phyloP scores from a whole-genome alignment of 2,329 filamentous ascomycete species.

The Pseudocercospora crystallina region DNA sequence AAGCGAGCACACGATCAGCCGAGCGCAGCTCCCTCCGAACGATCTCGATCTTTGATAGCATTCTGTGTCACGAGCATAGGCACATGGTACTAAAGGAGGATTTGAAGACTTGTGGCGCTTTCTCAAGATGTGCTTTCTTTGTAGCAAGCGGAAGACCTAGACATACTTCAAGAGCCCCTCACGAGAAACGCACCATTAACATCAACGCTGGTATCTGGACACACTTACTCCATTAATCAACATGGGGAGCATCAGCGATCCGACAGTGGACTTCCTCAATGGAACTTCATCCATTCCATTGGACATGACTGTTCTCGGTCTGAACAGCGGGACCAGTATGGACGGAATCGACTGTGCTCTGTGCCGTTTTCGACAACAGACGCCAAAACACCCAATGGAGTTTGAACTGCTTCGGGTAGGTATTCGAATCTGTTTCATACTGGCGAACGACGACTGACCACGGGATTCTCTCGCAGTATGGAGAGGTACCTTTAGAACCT shows the following conservation, averaged over 20 bases:
- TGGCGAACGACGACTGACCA: background rate
- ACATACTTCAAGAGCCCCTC: too few relatives aligned
- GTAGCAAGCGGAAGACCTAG: too few relatives aligned
- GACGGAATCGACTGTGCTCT: slow-evolving; percentile 61
- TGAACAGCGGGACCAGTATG: slow-evolving; percentile 58
- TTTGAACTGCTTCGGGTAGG: slow-evolving; percentile 50
- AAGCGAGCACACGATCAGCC: background rate
- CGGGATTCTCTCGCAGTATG: slow-evolving; percentile 43
- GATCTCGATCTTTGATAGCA: background rate
- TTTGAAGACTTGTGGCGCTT: background rate
- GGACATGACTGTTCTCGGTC: slow-evolving; percentile 55
- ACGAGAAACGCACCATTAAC: too few relatives aligned
- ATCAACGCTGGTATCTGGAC: too few relatives aligned
- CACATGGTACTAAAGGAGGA: background rate
- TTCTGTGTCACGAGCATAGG: background rate
- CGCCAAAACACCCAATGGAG: slow-evolving; percentile 54
- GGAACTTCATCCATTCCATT: slow-evolving; percentile 28
- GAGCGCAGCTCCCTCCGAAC: background rate
- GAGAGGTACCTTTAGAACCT: slow-evolving; percentile 55
- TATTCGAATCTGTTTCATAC: background rate
- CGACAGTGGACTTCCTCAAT: background rate
- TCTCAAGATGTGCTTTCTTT: too few relatives aligned
- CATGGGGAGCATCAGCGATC: background rate
- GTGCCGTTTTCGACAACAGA: slow-evolving; percentile 56
- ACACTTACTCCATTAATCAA: background rate